Evolutionary conservation across 441 rosid species (phyloP).

Genomic region (Mallotus japonicus): DNA sequence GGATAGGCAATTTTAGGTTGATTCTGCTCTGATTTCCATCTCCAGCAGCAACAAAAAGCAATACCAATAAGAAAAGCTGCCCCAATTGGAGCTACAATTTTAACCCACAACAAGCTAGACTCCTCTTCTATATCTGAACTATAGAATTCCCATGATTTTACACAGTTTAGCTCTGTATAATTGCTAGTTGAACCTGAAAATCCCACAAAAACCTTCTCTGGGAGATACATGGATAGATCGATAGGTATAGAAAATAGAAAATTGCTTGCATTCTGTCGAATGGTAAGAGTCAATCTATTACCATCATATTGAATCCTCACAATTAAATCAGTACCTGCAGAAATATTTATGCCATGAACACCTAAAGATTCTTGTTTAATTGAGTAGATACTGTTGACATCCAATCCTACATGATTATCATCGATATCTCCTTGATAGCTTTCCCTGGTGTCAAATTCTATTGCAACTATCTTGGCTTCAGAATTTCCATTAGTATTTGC

Average conservation of each 20-base stretch:
- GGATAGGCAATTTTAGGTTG: constrained; percentile 29
- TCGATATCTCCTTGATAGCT: constrained; percentile 52
- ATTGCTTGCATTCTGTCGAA: constrained; percentile 21
- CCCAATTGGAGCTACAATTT: constrained; percentile 30
- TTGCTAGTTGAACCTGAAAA: constrained; percentile 65
- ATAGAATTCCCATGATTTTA: constrained; percentile 49
- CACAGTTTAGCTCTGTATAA: constrained; percentile 48
- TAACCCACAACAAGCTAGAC: constrained; percentile 29
- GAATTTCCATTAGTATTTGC: constrained; percentile 25
- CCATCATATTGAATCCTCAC: constrained; percentile 45
- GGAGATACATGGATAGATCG: constrained; percentile 50
- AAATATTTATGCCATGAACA: constrained; percentile 29
- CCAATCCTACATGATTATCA: constrained; percentile 61
- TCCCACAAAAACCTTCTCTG: constrained; percentile 49
- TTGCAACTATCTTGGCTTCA: constrained; percentile 41
- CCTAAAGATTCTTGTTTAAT: constrained; percentile 38
- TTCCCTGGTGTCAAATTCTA: constrained; percentile 72
- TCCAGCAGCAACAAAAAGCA: constrained; percentile 21
- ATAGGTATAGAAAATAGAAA: constrained; percentile 37
- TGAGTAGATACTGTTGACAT: constrained; percentile 47
- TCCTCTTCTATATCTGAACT: constrained; percentile 29
- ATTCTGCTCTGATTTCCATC: constrained; percentile 25
- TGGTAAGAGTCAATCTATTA: constrained; percentile 39
- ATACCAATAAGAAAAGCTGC: constrained; percentile 6
- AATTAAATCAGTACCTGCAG: constrained; percentile 3